Conservation (phyloP, 805 yeast species). For the Spathaspora arborariae region DNA sequence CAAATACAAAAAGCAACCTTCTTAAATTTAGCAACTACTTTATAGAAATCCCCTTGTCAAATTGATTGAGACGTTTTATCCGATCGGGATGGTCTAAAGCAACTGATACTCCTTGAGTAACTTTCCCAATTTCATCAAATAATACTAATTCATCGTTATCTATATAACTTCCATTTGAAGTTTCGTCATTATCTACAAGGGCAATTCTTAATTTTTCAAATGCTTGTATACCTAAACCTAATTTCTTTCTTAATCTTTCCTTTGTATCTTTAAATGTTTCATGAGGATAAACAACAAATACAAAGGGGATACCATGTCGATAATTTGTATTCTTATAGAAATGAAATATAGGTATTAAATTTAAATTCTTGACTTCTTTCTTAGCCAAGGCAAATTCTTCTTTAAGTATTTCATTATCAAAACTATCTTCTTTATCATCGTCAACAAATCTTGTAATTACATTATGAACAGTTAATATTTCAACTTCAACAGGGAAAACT, state of each 20-base stretch:
- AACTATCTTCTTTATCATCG: constrained; percentile 17
- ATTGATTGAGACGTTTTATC: constrained; percentile 34
- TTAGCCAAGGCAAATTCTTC: constrained; percentile 22
- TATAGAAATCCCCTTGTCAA: constrained; percentile 43
- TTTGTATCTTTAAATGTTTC: constrained; percentile 65
- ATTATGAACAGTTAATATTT: constrained; percentile 33
- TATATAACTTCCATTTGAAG: constrained; percentile 36
- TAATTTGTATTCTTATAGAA: constrained; percentile 64
- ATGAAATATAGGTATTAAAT: constrained; percentile 66
- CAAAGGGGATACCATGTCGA: constrained; percentile 82
- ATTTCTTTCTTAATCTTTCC: constrained; percentile 58
- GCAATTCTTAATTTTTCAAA: constrained; percentile 74
- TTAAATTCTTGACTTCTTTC: constrained; percentile 24
- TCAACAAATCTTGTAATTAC: constrained; percentile 22
- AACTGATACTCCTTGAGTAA: constrained; percentile 46
- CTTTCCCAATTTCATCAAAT: constrained; percentile 45
- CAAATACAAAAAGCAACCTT: neutral
- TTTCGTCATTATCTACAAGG: constrained; percentile 39
- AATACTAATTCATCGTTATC: constrained; percentile 53
- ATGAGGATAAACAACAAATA: constrained; percentile 64
- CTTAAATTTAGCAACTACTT: constrained; percentile 13
- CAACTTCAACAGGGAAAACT: constrained; percentile 40
- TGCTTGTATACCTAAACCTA: constrained; percentile 78
- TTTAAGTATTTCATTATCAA: constrained; percentile 21
- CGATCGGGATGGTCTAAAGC: constrained; percentile 90